Conservation (phyloP, 2,329 filamentous ascomycete genomes). For the Diaporthe citri region DNA sequence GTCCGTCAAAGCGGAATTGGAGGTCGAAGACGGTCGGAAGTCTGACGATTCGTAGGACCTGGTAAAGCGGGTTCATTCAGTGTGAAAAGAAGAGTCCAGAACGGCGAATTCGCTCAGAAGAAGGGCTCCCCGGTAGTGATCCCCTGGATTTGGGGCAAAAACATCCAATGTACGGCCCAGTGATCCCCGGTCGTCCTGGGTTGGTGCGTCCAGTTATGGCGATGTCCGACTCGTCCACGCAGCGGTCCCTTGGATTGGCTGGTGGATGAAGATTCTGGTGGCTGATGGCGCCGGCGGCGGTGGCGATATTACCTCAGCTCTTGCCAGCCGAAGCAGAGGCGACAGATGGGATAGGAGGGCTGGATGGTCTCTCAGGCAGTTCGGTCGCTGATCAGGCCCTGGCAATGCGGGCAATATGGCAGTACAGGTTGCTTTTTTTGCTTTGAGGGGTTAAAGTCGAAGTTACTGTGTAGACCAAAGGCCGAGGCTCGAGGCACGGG, state of each 20-base stretch:
- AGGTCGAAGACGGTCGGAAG: slow-evolving; percentile 11
- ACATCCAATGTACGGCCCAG: slow-evolving; percentile 24
- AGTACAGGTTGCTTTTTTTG: slow-evolving; percentile 17
- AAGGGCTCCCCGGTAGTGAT: not conserved
- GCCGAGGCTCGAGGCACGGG: slow-evolving; percentile 9
- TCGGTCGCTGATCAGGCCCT: slow-evolving; percentile 11
- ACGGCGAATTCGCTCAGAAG: slow-evolving; percentile 1
- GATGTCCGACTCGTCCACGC: slow-evolving; percentile 32
- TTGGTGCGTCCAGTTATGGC: slow-evolving; percentile 25
- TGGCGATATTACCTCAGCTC: slow-evolving; percentile 34
- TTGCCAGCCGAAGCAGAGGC: slow-evolving; percentile 21
- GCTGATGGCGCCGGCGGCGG: slow-evolving; percentile 28
- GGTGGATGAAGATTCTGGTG: slow-evolving; percentile 21
- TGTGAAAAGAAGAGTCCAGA: slow-evolving; percentile 11
- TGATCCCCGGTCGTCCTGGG: slow-evolving; percentile 15
- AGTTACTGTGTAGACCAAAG: not conserved
- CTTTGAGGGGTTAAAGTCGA: slow-evolving; percentile 15
- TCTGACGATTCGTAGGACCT: slow-evolving; percentile 9
- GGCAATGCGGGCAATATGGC: slow-evolving; percentile 18
- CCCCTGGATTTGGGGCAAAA: slow-evolving; percentile 22
- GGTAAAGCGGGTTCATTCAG: slow-evolving; percentile 1
- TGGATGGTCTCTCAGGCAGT: not conserved
- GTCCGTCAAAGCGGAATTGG: slow-evolving; percentile 14
- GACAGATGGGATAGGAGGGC: not conserved
- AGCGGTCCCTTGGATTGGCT: slow-evolving; percentile 33